Base-by-base conservation (phyloP, 2,329 filamentous ascomycete genomes). In the Diaporthe amygdali region DNA sequence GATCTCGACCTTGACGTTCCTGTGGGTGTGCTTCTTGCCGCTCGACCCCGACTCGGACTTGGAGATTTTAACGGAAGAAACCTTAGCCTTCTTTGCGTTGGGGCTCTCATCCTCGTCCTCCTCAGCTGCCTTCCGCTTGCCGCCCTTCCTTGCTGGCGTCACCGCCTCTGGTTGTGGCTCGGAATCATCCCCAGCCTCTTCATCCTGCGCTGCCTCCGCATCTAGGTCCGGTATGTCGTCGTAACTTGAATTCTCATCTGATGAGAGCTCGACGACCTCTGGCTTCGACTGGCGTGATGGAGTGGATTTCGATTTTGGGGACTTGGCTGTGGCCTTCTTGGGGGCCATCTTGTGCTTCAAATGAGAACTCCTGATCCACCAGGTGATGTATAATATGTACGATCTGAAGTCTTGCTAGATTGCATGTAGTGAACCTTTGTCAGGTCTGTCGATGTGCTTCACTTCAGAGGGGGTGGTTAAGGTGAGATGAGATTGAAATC, bases 51-150 rank as follows among this genome's bases (percentile, higher is more conserved):
- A 66, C 54, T 59, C 71, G 49, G 39, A 41, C 44, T 27, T 22
- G 74, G 73, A 9, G 46, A 71, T 27, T 15, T 34, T 75, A 20
- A 77, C 72, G 34, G 77, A 76, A 17, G 77, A 75, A 5, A 78
- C 70, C 51, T 74, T 77, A 46, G 76, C 67, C 56, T 74, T 75
- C 46, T 69, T 71, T 14, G 70, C 52, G 44, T 12, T 46, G 30
- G 49, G 56, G 41, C 52, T 51, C 30, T 44, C 63, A 9, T 59
- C 41, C 22, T 32, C 66, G 10, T 30, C 37, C 2, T 54, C 59
- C 15, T 55, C 37, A 15, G 55, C 44, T 9, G 71, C 71, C 51
- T 73, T 73, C 54, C 71, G 68, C 55, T 71, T 72, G 46, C 63
- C 39, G 30, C 37, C 41, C 34, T 39, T 64, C 39, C 66, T 68